Evolutionary conservation across 2,329 filamentous ascomycete genomes (phyloP), one percentile per base, ranked within the genome.

Genomic region (Penicillium paneum): DNA sequence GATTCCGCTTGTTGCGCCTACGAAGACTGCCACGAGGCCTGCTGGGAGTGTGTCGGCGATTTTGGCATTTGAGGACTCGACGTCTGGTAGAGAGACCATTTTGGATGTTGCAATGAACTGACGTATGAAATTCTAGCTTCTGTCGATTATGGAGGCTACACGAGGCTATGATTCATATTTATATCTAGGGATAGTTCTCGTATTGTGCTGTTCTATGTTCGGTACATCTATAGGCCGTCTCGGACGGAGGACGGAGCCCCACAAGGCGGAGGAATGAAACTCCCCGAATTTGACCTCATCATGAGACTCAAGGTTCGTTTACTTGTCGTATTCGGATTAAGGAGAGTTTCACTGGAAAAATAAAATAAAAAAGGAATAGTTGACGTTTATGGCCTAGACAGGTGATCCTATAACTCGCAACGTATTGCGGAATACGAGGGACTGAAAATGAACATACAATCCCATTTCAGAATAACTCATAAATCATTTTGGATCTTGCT

Each of bases 1-100:
- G 43, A 83, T 77, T 35, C 80, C 80, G 28, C 71, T 78, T 4
- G 80, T 82, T 19, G 70, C 79, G 21, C 81, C 80, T 8, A 78
- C 74, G 56, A 82, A 81, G 52, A 81, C 75, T 13, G 76, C 79
- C 8, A 80, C 75, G 6, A 80, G 68, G 12, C 72, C 69, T 2
- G 68, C 48, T 5, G 72, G 73, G 3, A 79, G 69, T 3, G 61
- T 17, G 8, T 17, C 54, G 21, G 49, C 26, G 40, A 61, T 59
- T 10, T 40, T 41, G 21, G 46, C 24, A 28, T 61, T 61, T 6
- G 58, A 59, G 13, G 46, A 28, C 11, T 56, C 53, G 35, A 60
- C 48, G 3, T 52, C 48, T 15, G 56, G 17, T 17, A 60, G 29
- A 5, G 43, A 46, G 3, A 60, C 51, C 58, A 59, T 59, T 49